Base-by-base conservation (phyloP, 441 rosid genomes). In the Manihot esculenta region DNA sequence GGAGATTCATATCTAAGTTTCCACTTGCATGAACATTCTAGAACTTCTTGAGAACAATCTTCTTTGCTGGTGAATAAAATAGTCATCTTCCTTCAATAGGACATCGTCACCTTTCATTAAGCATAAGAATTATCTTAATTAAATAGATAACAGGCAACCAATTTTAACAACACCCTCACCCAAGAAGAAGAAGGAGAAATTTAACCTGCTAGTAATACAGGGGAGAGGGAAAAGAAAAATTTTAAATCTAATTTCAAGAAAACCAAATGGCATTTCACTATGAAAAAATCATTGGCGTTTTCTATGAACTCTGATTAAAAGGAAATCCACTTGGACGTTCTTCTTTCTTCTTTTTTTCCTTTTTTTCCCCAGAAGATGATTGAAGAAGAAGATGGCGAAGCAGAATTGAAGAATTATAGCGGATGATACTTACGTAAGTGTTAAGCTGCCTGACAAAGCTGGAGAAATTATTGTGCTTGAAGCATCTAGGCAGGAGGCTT, bases 401-500 rank as follows among this genome's bases (percentile, higher is more conserved):
- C 0, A 20, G 42, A 38, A 38, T 38, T 38, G 42, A 38, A 38
- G 42, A 38, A 38, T 3, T 38, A 38, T 7, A 62, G 23, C 20
- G 8, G 12, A 65, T 21, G 26, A n/a, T 45, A 70, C 92, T 84
- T 75, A 90, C 97, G 75, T 90, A 90, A 20, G 97, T 90, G 66
- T 90, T 90, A 70, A 90, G 97, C 81, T 90, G 97, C 72, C 96
- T 86, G 67, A 88, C 90, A 76, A 90, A 90, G 80, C 96, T 88
- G 51, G 96, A 90, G 82, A 88, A 87, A 76, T 90, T 90, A 68
- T 82, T 90, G 78, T 90, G 96, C 76, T 90, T 90, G 84, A 90
- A 90, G 79, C 49, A 82, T 76, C 80, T 82, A 3, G 97, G 94
- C 50, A 90, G 86, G 55, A 90, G 91, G 56, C 17, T 65, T 62